Conservation (phyloP, 2,329 filamentous ascomycete species). For the Ophiostoma novo-ulmi region DNA sequence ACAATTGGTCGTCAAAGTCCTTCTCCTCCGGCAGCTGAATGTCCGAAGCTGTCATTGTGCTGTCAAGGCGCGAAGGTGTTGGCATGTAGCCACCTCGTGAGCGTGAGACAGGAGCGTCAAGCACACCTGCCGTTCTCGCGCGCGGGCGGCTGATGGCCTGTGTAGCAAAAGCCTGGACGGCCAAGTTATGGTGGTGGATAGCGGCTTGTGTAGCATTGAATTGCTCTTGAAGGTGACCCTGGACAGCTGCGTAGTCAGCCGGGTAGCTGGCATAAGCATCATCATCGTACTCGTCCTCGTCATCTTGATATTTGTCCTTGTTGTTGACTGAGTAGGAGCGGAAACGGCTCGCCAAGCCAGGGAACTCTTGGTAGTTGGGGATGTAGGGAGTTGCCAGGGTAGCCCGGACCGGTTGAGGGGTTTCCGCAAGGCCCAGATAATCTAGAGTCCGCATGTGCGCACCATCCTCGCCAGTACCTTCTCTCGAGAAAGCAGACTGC, state of each 20-base stretch:
- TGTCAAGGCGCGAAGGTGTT: constrained; percentile 67
- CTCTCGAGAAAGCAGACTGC: constrained; percentile 78
- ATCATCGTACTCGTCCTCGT: constrained; percentile 78
- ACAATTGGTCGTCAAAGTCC: constrained; percentile 67
- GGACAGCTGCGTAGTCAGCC: constrained; percentile 49
- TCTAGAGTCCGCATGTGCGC: constrained; percentile 86
- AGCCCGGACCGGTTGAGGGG: constrained; percentile 73
- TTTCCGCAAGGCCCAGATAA: constrained; percentile 91
- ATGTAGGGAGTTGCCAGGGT: constrained; percentile 71
- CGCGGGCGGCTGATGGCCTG: constrained; percentile 79
- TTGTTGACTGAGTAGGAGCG: constrained; percentile 98
- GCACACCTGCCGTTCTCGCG: constrained; percentile 83
- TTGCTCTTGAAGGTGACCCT: constrained; percentile 52
- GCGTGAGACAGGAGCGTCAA: constrained; percentile 69
- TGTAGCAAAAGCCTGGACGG: constrained; percentile 85
- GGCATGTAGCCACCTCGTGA: constrained; percentile 52
- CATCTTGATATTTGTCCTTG: constrained; percentile 91
- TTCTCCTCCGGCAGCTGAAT: constrained; percentile 68
- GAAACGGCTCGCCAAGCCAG: constrained; percentile 78
- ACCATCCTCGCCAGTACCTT: constrained; percentile 79
- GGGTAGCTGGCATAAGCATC: constrained; percentile 35
- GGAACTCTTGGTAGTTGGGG: constrained; percentile 68
- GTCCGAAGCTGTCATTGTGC: constrained; percentile 68
- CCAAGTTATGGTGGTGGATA: constrained; percentile 87
- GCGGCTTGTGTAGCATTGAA: constrained; percentile 60